Evolutionary conservation across 176 grass and related monocot genomes (phyloP), one percentile per base, ranked within the genome.

Genomic region (Carex pumila): DNA sequence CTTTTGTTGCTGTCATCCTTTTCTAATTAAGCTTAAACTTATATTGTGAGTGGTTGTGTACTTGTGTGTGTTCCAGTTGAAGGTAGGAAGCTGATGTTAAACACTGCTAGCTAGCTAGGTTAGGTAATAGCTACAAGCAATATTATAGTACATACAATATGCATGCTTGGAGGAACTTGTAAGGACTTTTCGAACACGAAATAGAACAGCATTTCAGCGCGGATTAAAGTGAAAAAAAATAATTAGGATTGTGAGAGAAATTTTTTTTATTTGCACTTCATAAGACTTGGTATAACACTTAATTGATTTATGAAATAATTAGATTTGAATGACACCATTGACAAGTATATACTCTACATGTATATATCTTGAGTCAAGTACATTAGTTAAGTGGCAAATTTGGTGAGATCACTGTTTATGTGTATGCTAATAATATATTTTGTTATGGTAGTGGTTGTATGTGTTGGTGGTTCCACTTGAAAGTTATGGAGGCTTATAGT

Each of bases 391-490:
- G 25, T 77, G 13, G 25, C 73, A 77, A 77, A 54, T 78, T 78
- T 78, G 73, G 73, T 78, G 52, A 56, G 73, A 77, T 77, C 19
- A 77, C 50, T 78, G 73, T 57, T 57, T 31, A 12, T 78, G 32
- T 57, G 52, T 30, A 52, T 78, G 15, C 45, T 71, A 47, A 21
- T 56, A 78, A 76, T 55, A 74, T 74, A 76, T 78, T 54, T 55
- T 78, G 73, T 57, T 34, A 57, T 62, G 36, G 60, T 81, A 65
- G 79, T 81, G 79, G 79, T 81, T 81, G 79, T 81, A 45, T 81
- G 2, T 81, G 79, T 64, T 81, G 79, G 79, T 81, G 58, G 79
- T 81, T 81, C 79, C 79, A 81, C 79, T 81, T 45, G 79, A 81
- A 81, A 81, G 59, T 21, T 8, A 47, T 64, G 79, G 58, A 63